Percentiles rank a stretch among this genome's conserved stretches.
phyloP scores from a whole-genome alignment of 2,329 filamentous ascomycete genomes.

The Aspergillus pseudonomiae region DNA sequence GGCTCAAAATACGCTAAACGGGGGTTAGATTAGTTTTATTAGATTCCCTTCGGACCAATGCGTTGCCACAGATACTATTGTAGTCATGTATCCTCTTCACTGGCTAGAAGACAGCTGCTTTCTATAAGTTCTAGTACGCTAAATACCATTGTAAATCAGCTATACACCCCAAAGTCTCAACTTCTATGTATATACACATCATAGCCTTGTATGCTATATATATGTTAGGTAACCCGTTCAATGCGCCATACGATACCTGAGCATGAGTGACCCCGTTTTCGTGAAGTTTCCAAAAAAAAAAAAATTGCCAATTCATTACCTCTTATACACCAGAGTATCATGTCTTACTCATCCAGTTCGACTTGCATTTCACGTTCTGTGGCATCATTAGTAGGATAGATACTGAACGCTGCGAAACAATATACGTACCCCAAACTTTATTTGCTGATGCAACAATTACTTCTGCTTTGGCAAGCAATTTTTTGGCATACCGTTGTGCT shows the following conservation, averaged over 20 bases:
- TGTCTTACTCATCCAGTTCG: slow-evolving; percentile 37
- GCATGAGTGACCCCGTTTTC: background rate
- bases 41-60: background rate
- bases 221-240: background rate
- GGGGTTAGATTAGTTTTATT: slow-evolving; percentile 20
- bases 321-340: background rate
- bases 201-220: background rate
- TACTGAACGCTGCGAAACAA: background rate
- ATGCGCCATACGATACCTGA: background rate
- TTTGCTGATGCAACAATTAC: slow-evolving; percentile 71
- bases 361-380: slow-evolving; percentile 42
- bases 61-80: background rate
- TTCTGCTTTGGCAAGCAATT: slow-evolving; percentile 67
- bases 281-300: background rate
- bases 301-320: background rate
- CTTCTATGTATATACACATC: background rate
- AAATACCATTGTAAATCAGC: background rate
- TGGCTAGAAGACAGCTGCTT: background rate
- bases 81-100: background rate
- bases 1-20: slow-evolving; percentile 46
- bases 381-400: background rate
- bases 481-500: slow-evolving; percentile 64
- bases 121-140: background rate
- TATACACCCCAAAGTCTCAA: background rate
- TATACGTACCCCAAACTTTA: slow-evolving; percentile 61